phyloP scores from a whole-genome alignment of 805 yeast species.

The Blastobotrys parvus region DNA sequence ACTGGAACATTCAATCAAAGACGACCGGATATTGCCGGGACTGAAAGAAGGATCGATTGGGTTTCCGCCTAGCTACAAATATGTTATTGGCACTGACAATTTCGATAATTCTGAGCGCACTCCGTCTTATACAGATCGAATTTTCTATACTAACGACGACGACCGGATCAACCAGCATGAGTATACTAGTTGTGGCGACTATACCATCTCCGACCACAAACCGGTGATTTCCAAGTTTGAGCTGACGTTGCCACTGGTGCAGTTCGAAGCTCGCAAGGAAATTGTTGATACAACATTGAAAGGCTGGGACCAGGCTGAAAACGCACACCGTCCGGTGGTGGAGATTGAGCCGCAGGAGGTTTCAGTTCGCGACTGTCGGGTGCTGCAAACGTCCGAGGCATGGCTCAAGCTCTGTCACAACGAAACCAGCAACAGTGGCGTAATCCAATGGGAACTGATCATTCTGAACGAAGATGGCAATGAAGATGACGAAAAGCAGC shows the following conservation, averaged over 20 bases:
- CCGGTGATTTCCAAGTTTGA: constrained; percentile 40
- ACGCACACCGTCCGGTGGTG: constrained; percentile 35
- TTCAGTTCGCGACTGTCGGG: constrained; percentile 18
- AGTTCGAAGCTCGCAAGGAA: constrained; percentile 30
- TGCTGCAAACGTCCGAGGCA: constrained; percentile 18
- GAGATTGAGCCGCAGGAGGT: constrained; percentile 32
- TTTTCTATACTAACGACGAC: constrained; percentile 29
- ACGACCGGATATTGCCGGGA: constrained; percentile 33
- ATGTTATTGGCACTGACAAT: constrained; percentile 22
- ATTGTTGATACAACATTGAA: constrained; percentile 33
- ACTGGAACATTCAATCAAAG: constrained; percentile 30
- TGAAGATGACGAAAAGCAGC: constrained; percentile 9
- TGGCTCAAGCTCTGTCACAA: constrained; percentile 30
- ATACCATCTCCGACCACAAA: constrained; percentile 45
- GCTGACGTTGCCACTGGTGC: constrained; percentile 29
- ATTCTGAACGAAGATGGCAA: background rate
- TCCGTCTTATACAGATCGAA: constrained; percentile 56
- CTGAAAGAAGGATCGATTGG: constrained; percentile 40
- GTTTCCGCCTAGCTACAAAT: constrained; percentile 51
- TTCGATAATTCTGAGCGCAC: constrained; percentile 27
- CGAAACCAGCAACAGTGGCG: constrained; percentile 24
- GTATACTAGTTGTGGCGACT: constrained; percentile 22
- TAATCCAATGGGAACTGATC: background rate
- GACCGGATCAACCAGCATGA: constrained; percentile 16
- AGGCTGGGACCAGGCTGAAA: constrained; percentile 37